These are phyloP conservation scores for Moricandia arvensis DNA, from an alignment of 345 rosid genomes.

Conservation along the genomic window DNA sequence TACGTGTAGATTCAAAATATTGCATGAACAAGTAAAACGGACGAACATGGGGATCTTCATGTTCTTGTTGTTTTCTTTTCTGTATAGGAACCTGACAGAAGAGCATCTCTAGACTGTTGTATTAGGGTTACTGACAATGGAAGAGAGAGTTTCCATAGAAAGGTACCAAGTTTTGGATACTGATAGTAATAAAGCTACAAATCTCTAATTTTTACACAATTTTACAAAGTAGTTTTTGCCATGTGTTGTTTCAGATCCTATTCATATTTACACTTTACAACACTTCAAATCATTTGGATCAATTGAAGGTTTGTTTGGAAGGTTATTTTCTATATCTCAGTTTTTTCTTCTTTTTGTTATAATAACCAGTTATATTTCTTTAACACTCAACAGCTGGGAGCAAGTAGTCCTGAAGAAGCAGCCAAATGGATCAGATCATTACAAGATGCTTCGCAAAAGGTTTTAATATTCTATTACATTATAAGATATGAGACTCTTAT, in stretches of 20 bases:
- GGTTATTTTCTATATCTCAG: neutral
- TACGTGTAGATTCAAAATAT: neutral
- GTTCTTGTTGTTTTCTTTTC: neutral
- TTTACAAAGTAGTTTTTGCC: neutral
- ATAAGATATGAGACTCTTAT: neutral
- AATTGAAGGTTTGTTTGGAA: slow-evolving; percentile 59
- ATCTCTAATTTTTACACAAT: neutral
- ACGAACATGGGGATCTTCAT: neutral
- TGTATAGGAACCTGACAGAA: slow-evolving; percentile 64
- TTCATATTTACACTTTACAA: slow-evolving; percentile 78
- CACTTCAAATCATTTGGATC: slow-evolving; percentile 67
- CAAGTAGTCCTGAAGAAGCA: slow-evolving; percentile 92
- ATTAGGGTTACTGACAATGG: slow-evolving; percentile 85
- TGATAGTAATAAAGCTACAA: neutral
- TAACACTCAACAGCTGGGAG: slow-evolving; percentile 62
- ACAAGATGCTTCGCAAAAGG: slow-evolving; percentile 75
- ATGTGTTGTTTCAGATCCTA: slow-evolving; percentile 60
- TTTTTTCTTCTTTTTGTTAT: neutral
- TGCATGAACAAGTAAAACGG: neutral
- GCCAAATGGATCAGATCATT: slow-evolving; percentile 77
- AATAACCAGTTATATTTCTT: neutral
- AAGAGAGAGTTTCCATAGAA: slow-evolving; percentile 78
- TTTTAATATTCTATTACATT: neutral
- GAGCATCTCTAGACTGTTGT: slow-evolving; percentile 65
- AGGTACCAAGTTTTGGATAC: slow-evolving; percentile 45